Conservation (phyloP, 805 yeast species). For the Pichia nakasei region DNA sequence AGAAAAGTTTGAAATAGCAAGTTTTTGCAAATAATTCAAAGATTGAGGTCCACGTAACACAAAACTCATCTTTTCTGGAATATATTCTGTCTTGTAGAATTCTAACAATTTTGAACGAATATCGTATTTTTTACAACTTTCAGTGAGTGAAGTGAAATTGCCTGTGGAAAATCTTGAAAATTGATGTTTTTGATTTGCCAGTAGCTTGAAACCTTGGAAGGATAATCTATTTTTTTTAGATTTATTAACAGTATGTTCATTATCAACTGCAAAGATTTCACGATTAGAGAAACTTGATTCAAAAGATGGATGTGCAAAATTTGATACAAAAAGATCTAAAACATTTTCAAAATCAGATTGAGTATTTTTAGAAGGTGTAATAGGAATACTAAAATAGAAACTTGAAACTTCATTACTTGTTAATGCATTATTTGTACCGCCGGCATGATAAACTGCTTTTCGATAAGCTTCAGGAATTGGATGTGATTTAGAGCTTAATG, state of each 20-base stretch:
- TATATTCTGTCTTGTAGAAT: slow-evolving; percentile 36
- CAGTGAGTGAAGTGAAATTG: slow-evolving; percentile 39
- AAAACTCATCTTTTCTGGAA: slow-evolving; percentile 42
- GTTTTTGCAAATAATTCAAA: slow-evolving; percentile 43
- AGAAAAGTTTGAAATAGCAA: slow-evolving; percentile 38
- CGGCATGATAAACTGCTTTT: slow-evolving; percentile 33
- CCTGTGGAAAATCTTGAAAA: slow-evolving; percentile 65
- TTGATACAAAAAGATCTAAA: slow-evolving; percentile 41
- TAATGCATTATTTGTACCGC: slow-evolving; percentile 58
- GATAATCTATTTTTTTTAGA: slow-evolving; percentile 35
- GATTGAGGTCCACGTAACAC: slow-evolving; percentile 65
- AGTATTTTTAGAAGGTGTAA: slow-evolving; percentile 13
- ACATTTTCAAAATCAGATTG: slow-evolving; percentile 36
- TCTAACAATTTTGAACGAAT: slow-evolving; percentile 28
- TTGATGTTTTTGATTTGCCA: slow-evolving; percentile 40
- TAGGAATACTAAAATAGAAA: slow-evolving; percentile 55
- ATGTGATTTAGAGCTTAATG: slow-evolving; percentile 46
- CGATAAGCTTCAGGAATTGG: slow-evolving; percentile 41
- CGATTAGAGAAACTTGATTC: slow-evolving; percentile 31
- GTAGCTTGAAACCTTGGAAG: slow-evolving; percentile 49
- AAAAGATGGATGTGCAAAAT: slow-evolving; percentile 45
- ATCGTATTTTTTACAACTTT: slow-evolving; percentile 25
- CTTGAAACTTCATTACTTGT: slow-evolving; percentile 63
- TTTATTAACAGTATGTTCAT: slow-evolving; percentile 56
- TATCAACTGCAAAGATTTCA: slow-evolving; percentile 55